Evolutionary conservation across 148 eudicot genomes (phyloP).

Genomic region (Nepenthes mirabilis): DNA sequence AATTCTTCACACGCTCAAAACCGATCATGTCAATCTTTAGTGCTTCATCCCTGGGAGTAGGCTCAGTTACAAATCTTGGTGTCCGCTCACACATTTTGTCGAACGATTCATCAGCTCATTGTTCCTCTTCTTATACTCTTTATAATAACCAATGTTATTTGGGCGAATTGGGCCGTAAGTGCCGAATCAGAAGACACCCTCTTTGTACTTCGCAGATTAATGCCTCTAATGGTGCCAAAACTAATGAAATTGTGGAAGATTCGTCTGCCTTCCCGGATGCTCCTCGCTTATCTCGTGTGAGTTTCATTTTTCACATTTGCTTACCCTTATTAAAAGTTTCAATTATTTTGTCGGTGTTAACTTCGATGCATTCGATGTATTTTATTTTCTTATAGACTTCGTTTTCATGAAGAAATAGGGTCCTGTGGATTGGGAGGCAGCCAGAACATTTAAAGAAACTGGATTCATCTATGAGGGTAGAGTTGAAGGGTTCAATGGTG

Average conservation of each 20-base stretch:
- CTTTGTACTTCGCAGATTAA: slow-evolving; percentile 11
- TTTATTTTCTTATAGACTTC: slow-evolving; percentile 28
- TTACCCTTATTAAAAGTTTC: background rate
- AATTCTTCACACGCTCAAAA: slow-evolving; percentile 1
- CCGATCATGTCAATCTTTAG: slow-evolving; percentile 26
- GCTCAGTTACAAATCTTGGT: slow-evolving; percentile 24
- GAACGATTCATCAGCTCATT: slow-evolving; percentile 12
- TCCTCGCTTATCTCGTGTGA: slow-evolving; percentile 42
- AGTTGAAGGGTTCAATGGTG: slow-evolving; percentile 72
- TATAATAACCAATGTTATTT: slow-evolving; percentile 11
- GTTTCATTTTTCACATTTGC: slow-evolving; percentile 10
- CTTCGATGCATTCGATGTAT: slow-evolving; percentile 5
- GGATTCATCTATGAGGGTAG: slow-evolving; percentile 63
- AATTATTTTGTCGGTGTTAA: background rate
- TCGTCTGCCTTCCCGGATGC: slow-evolving; percentile 12
- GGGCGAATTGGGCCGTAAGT: slow-evolving; percentile 7
- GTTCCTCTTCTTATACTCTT: slow-evolving; percentile 11
- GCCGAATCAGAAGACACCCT: slow-evolving; percentile 13
- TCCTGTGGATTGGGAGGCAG: slow-evolving; percentile 89
- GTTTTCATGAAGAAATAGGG: slow-evolving; percentile 72
- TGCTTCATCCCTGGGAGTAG: slow-evolving; percentile 33
- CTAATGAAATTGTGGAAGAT: slow-evolving; percentile 23
- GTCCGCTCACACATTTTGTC: slow-evolving; percentile 20
- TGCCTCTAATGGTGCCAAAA: slow-evolving; percentile 26
- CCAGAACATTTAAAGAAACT: slow-evolving; percentile 43